phyloP scores from a whole-genome alignment of 2,329 filamentous ascomycete species.

The Neopestalotiopsis clavispora region DNA sequence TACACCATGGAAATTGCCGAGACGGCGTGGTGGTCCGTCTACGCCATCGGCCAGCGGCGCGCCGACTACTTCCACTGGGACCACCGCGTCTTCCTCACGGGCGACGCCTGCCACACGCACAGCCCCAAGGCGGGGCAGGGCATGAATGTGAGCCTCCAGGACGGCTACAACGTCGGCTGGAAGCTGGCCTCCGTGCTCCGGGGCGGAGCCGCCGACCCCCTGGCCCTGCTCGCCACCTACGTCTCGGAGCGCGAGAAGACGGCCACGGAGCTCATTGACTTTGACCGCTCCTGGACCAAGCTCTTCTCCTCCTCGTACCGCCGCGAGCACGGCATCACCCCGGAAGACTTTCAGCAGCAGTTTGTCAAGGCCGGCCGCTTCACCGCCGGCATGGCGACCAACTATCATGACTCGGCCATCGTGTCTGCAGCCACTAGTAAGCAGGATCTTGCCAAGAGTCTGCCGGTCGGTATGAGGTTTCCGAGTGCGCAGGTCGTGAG shows the following conservation, averaged over 20 bases:
- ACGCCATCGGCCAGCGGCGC: constrained; percentile 65
- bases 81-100: constrained; percentile 63
- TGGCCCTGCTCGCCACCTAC: constrained; percentile 56
- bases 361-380: constrained; percentile 63
- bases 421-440: constrained; percentile 41
- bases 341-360: constrained; percentile 57
- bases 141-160: constrained; percentile 65
- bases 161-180: constrained; percentile 68
- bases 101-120: constrained; percentile 71
- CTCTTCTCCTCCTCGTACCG: constrained; percentile 53
- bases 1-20: constrained; percentile 59
- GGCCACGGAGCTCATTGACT: constrained; percentile 63
- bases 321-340: constrained; percentile 42
- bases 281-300: constrained; percentile 59
- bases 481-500: constrained; percentile 63
- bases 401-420: constrained; percentile 56
- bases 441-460: constrained; percentile 42
- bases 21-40: constrained; percentile 68
- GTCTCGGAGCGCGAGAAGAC: constrained; percentile 56
- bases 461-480: constrained; percentile 60
- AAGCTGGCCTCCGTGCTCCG: constrained; percentile 57
- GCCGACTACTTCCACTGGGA: constrained; percentile 63
- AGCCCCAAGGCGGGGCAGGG: constrained; percentile 70
- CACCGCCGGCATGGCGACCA: constrained; percentile 62
- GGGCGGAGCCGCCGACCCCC: constrained; percentile 39